A percentile compares a stretch with the other conserved stretches of the same genome.
phyloP scores from a whole-genome alignment of 805 yeast species.

The Ogataea naganishii region DNA sequence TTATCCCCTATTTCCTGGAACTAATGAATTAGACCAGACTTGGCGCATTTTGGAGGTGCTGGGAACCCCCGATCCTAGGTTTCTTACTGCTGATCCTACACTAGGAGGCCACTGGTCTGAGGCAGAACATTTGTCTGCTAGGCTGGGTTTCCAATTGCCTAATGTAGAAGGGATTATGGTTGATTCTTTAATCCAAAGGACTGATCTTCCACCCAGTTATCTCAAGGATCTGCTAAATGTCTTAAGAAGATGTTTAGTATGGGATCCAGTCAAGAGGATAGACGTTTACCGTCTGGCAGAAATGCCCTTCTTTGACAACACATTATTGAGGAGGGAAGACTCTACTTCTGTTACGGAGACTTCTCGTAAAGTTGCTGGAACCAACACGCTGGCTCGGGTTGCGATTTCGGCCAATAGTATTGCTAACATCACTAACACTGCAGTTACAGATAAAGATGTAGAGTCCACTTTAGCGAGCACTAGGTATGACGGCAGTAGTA shows the following conservation, averaged over 20 bases:
- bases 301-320: conserved; percentile 46
- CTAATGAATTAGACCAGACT: conserved; percentile 70
- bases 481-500: no score
- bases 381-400: no score
- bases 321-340: conserved; percentile 19
- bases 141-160: conserved; percentile 52
- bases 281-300: conserved; percentile 38
- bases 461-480: no score
- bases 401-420: no score
- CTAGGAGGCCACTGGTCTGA: conserved; percentile 73
- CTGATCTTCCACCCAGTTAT: conserved; percentile 27
- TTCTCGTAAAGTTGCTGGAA: no score
- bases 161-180: conserved; percentile 40
- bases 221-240: conserved; percentile 32
- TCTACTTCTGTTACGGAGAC: no score
- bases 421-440: no score
- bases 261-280: conserved; percentile 72
- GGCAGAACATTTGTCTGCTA: conserved; percentile 41
- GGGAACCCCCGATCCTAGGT: conserved; percentile 55
- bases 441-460: no score
- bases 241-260: conserved; percentile 46
- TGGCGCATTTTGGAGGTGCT: conserved; percentile 56
- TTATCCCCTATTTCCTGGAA: conserved; percentile 79
- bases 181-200: conserved; percentile 34
- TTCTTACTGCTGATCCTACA: conserved; percentile 23